Evolutionary conservation across 495 filamentous ascomycete genomes (phyloP), one percentile per base, ranked within the genome.

Genomic region (Penicillium maclennaniae): DNA sequence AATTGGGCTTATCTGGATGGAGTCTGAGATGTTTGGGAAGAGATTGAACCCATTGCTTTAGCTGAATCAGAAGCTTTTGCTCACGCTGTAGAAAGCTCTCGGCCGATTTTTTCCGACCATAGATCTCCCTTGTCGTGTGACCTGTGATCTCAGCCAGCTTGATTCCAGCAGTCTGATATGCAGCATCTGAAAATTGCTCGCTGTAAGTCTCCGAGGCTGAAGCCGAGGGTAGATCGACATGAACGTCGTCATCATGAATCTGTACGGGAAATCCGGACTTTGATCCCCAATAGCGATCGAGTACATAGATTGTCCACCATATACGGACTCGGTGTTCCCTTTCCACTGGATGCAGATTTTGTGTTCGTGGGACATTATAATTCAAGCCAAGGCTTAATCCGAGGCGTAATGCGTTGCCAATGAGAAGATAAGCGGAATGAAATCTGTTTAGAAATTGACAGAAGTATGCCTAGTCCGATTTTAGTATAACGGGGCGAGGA

Each of bases 361-460:
- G 70, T 8, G 62, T 59, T 45, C 67, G 60, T 4, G 70, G 70
- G 16, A 73, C 60, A 37, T 73, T 71, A 45, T 69, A 65, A 55
- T 75, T 71, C 43, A 75, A 44, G 7, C 72, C 70, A n/a, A 69
- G 66, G 28, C 58, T 64, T 8, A 73, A 43, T 23, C 67, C 58
- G 14, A 69, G 53, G 3, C 70, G 63, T 53, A 73, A 55, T 27
- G 72, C 70, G 23, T 63, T 71, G 5, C 72, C 70, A 26, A 69
- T 61, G 23, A 73, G 48, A 16, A 68, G 50, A 26, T 69, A 69
- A 5, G 70, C 67, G 4, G 69, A 69, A 54, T 73, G 62, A 5
- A 68, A 65, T 28, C 72, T 61, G 43, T 75, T 75, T 14, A 72
- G 44, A 51, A 71, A 69, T 28, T 70, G 67, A 14, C 63, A 75